Evolutionary conservation across 2,329 filamentous ascomycete genomes (phyloP).

Genomic region (Claviceps spartinae): DNA sequence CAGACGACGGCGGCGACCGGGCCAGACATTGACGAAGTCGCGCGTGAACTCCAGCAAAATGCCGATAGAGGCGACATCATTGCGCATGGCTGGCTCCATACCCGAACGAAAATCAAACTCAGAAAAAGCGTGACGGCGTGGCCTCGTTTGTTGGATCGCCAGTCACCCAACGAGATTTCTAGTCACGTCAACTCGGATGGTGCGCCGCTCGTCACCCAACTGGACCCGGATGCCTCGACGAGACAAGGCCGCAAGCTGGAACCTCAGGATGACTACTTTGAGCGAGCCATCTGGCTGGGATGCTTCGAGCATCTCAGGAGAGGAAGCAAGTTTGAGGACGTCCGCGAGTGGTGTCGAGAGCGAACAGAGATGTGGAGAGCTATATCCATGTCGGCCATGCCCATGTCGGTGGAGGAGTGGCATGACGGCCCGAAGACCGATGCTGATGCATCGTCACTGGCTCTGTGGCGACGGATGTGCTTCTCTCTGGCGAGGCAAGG

Average conservation of each 20-base stretch:
- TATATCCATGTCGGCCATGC: constrained; percentile 62
- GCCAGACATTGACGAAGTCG: constrained; percentile 61
- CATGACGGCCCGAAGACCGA: constrained; percentile 17
- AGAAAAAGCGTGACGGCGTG: constrained; percentile 67
- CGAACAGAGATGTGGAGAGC: constrained; percentile 83
- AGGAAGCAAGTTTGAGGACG: constrained; percentile 59
- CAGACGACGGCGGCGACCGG: constrained; percentile 60
- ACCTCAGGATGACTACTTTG: constrained; percentile 73
- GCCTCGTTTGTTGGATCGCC: constrained; percentile 50
- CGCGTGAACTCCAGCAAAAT: constrained; percentile 60
- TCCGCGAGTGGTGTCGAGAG: constrained; percentile 76
- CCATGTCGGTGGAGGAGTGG: constrained; percentile 38
- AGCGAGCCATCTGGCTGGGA: constrained; percentile 83
- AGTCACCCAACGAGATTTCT: constrained; percentile 40
- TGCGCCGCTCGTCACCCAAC: constrained; percentile 62
- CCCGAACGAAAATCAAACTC: constrained; percentile 77
- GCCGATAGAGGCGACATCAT: constrained; percentile 72
- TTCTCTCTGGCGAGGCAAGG: constrained; percentile 56
- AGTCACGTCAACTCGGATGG: constrained; percentile 45
- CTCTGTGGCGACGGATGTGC: constrained; percentile 70
- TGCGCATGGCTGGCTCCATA: constrained; percentile 84
- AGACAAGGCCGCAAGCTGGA: constrained; percentile 67
- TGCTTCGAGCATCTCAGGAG: constrained; percentile 86
- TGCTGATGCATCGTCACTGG: constrained; percentile 29
- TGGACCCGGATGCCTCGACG: constrained; percentile 82